phyloP scores from a whole-genome alignment of 306 rosid species.

The Cucurbita moschata region DNA sequence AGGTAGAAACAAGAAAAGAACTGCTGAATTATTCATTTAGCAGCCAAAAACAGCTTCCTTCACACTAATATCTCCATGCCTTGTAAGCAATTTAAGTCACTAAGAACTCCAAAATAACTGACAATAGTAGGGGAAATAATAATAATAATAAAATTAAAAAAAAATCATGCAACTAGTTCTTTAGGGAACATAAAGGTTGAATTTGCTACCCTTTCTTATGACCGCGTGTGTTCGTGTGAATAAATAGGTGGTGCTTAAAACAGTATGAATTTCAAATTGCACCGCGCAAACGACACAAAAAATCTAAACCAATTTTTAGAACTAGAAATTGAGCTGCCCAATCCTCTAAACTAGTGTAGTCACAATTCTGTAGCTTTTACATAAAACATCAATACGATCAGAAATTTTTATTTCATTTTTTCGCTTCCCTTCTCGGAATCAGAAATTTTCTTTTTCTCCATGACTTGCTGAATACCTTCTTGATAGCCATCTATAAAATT shows the following conservation, averaged over 20 bases:
- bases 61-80: neutral
- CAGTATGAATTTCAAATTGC: neutral
- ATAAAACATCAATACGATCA: conserved; percentile 11
- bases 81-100: neutral
- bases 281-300: neutral
- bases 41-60: neutral
- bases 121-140: neutral
- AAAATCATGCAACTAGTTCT: neutral
- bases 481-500: conserved; percentile 73
- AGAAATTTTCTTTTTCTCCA: conserved; percentile 44
- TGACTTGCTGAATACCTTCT: conserved; percentile 59
- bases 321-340: neutral
- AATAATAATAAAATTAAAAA: neutral
- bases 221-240: neutral
- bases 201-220: neutral
- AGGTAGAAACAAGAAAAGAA: neutral
- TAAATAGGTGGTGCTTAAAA: neutral
- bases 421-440: conserved; percentile 30
- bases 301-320: neutral
- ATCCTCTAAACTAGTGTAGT: neutral
- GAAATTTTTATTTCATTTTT: conserved; percentile 19
- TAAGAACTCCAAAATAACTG: neutral
- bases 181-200: neutral
- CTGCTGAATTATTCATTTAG: neutral
- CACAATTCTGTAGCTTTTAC: conserved; percentile 2